Conservation (phyloP, 352 stramenopile genomes). For the Globisporangium acanthophoron region DNA sequence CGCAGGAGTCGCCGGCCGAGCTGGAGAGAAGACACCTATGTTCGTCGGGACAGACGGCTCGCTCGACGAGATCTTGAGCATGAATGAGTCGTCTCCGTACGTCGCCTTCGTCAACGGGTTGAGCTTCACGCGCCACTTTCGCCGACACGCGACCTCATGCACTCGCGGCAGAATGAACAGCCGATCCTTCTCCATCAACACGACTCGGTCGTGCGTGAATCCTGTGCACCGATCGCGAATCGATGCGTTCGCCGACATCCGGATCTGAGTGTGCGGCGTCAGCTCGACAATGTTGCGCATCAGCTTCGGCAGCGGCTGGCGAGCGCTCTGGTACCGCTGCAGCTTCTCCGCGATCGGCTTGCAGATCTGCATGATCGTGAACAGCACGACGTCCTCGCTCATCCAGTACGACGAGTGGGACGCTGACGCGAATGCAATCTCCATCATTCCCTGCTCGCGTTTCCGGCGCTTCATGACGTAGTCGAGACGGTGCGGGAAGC, state of each 20-base stretch:
- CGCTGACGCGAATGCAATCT: constrained; percentile 73
- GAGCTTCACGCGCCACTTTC: constrained; percentile 66
- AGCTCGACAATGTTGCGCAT: constrained; percentile 78
- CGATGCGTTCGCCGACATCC: constrained; percentile 63
- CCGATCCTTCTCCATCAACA: constrained; percentile 66
- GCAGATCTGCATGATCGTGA: constrained; percentile 81
- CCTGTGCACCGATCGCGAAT: constrained; percentile 76
- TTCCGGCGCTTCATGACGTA: constrained; percentile 74
- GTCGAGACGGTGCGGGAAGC: constrained; percentile 76
- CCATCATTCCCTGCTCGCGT: constrained; percentile 82
- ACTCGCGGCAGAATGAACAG: constrained; percentile 61
- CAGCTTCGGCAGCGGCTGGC: constrained; percentile 59
- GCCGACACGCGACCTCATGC: constrained; percentile 58
- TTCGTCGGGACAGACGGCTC: constrained; percentile 20
- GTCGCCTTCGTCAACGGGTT: constrained; percentile 41
- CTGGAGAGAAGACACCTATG: constrained; percentile 17
- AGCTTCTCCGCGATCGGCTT: constrained; percentile 78
- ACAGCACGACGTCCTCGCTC: constrained; percentile 83
- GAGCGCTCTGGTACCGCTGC: constrained; percentile 77
- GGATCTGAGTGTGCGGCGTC: constrained; percentile 61
- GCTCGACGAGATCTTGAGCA: constrained; percentile 58
- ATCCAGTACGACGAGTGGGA: constrained; percentile 89
- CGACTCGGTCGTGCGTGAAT: constrained; percentile 65
- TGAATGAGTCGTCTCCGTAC: constrained; percentile 80
- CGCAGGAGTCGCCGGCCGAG: constrained; percentile 17